Percentiles rank a stretch among this genome's conserved stretches.
Conservation (phyloP, 2,329 filamentous ascomycete genomes). For the Tolypocladium inflatum region DNA sequence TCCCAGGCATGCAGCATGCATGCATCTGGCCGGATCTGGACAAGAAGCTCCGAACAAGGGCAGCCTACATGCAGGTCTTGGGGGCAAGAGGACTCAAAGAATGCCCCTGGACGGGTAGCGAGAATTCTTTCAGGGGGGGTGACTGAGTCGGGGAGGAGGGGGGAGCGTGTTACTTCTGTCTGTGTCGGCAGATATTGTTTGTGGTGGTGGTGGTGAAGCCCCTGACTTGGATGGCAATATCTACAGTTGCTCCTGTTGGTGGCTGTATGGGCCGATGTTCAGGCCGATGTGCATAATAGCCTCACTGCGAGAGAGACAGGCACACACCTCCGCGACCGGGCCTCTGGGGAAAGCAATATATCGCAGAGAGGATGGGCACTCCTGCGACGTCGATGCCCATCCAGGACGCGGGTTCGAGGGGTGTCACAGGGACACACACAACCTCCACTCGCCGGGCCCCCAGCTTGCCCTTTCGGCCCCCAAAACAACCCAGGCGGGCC, state of each 20-base stretch:
- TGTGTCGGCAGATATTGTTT: not conserved
- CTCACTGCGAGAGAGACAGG: not conserved
- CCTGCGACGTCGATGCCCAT: not conserved
- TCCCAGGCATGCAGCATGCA: not conserved
- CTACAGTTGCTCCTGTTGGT: not conserved
- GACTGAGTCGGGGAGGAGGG: no score
- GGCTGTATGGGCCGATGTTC: not conserved
- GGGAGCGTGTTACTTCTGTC: no score
- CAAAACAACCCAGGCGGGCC: not conserved
- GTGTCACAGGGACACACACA: not conserved
- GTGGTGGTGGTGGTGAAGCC: not conserved
- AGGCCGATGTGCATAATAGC: not conserved
- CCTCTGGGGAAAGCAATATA: not conserved
- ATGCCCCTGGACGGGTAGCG: not conserved
- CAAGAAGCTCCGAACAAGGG: not conserved
- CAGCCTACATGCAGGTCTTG: not conserved
- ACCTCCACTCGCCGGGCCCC: not conserved
- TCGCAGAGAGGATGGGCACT: not conserved
- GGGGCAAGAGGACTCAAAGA: not conserved
- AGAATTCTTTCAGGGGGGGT: no score
- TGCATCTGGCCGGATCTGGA: constrained; percentile 1
- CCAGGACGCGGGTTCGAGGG: not conserved
- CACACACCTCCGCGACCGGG: not conserved
- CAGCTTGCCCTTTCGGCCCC: no score
- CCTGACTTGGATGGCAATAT: no score